Base-by-base conservation (phyloP, 495 filamentous ascomycete species). In the Parathielavia appendiculata region DNA sequence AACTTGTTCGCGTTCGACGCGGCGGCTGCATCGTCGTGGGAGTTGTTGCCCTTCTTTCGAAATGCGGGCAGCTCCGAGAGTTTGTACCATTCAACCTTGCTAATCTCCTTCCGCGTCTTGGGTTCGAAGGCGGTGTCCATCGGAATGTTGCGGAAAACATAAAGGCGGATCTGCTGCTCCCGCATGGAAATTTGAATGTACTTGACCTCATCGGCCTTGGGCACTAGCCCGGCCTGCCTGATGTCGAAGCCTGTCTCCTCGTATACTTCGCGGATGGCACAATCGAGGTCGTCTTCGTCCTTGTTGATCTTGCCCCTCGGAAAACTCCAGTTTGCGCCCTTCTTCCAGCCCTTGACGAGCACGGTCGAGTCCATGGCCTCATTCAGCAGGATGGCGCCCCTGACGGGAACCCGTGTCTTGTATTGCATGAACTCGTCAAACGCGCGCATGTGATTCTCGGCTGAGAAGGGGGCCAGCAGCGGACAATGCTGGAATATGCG, bases 281-380 rank as follows among this genome's bases (percentile, higher is more conserved):
- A 98, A 59, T 89, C 89, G 39, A 96, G 73, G 60, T 97, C 92
- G 45, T 86, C 85, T 73, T 98, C 93, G 66, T 92, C 87, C 73
- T 92, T 92, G 72, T 97, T 96, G 71, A 98, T 97, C 71, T 98
- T 98, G 8, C 93, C 93, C 39, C 93, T 73, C 0, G 93, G 93
- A 57, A 97, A 98, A 66, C 91, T 96, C 95, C 95, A 97, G 64
- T 86, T 92, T 6, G 92, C 86, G 14, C 87, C 86, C 68, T 96
- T 97, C 78, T 97, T 97, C 88, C 91, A 97, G 23, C 93, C 95
- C 66, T 96, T 93, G 36, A 98, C 93, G 57, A 97, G 75, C 5
- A 98, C 85, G 4, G 89, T 86, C 50, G 91, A 82, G 65, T 97
- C 90, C 92, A 98, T 95, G 9, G 81, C 80, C 26, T 92, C 78